These are phyloP conservation scores for Zygoascus flipseniorum DNA, from an alignment of 805 yeast genomes.

Conservation along the genomic window DNA sequence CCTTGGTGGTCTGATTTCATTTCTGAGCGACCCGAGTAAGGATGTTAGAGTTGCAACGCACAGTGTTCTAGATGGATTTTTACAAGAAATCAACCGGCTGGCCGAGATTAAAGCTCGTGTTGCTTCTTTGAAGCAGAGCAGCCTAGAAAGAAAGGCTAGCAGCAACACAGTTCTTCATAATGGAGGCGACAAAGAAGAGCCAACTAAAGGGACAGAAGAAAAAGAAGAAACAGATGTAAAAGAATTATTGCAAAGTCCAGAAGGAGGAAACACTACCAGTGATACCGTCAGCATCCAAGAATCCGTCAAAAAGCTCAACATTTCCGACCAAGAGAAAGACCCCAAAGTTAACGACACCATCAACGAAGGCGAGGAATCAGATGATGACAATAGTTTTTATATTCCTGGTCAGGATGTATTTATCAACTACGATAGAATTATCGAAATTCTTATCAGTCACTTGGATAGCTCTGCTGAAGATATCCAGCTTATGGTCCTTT, in stretches of 20 bases:
- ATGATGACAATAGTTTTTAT: slow-evolving; percentile 44
- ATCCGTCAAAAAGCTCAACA: slow-evolving; percentile 8
- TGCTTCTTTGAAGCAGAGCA: slow-evolving; percentile 2
- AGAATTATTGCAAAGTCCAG: not conserved
- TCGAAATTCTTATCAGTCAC: slow-evolving; percentile 73
- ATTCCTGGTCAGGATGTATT: slow-evolving; percentile 74
- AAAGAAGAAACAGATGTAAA: not conserved
- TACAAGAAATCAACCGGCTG: slow-evolving; percentile 75
- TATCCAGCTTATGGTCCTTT: slow-evolving; percentile 68
- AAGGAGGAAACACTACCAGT: not conserved
- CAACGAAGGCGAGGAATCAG: slow-evolving; percentile 22
- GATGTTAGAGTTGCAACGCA: slow-evolving; percentile 86
- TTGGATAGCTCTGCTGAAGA: slow-evolving; percentile 66
- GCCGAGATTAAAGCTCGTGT: slow-evolving; percentile 49
- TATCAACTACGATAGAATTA: slow-evolving; percentile 70
- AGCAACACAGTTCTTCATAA: not conserved
- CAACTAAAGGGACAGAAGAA: not conserved
- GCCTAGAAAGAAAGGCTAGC: not conserved
- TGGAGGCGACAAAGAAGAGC: not conserved
- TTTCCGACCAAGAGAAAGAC: slow-evolving; percentile 18
- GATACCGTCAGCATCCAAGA: not conserved
- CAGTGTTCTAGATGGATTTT: slow-evolving; percentile 59
- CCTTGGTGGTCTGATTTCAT: slow-evolving; percentile 72
- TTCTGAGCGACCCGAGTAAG: slow-evolving; percentile 71
- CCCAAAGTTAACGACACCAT: slow-evolving; percentile 25